phyloP scores from a whole-genome alignment of 2,329 filamentous ascomycete genomes.

The Thielaviopsis euricoi region DNA sequence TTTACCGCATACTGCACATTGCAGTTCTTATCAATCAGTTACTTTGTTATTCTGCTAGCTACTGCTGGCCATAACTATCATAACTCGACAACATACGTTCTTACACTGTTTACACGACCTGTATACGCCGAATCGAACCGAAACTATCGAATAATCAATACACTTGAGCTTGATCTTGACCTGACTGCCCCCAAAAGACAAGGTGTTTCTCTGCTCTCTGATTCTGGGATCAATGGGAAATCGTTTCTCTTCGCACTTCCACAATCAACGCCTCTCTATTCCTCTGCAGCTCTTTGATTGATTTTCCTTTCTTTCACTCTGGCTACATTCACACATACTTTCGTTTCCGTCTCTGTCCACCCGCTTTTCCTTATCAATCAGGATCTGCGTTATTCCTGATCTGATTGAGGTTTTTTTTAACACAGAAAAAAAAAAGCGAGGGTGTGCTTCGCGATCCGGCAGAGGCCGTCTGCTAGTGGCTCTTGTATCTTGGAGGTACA shows the following conservation, averaged over 20 bases:
- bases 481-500: conserved; percentile 7
- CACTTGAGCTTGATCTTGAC: too few species aligned
- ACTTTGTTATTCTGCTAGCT: background rate
- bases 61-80: background rate
- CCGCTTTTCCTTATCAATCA: conserved; percentile 9
- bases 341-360: background rate
- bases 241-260: conserved; percentile 5
- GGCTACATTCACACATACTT: background rate
- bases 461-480: background rate
- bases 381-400: conserved; percentile 3
- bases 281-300: conserved; percentile 11
- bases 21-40: conserved; percentile 8
- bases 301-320: conserved; percentile 1
- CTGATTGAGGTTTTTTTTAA: conserved; percentile 9
- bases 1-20: background rate
- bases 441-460: conserved; percentile 1
- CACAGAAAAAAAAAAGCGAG: background rate
- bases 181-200: background rate
- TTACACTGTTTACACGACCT: background rate
- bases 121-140: background rate
- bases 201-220: background rate
- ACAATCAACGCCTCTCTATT: conserved; percentile 9
- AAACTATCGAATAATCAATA: background rate
- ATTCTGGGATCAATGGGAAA: conserved; percentile 11
- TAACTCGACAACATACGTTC: background rate